A percentile compares a stretch with the other conserved stretches of the same genome.
phyloP scores from a whole-genome alignment of 192 early-diverging fungal genomes.

The Globomyces pollinis-pini region DNA sequence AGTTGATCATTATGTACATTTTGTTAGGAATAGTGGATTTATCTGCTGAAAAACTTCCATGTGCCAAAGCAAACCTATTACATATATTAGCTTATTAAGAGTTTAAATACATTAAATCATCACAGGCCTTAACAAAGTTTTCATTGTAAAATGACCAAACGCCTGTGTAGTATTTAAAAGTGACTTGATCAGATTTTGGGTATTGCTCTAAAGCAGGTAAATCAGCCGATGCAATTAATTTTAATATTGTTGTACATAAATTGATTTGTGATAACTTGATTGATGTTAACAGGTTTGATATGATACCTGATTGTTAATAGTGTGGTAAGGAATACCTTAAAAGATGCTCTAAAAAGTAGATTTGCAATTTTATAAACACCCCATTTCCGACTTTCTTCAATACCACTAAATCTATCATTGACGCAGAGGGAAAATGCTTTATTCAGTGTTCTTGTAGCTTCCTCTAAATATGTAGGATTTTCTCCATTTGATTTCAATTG shows the following conservation, averaged over 20 bases:
- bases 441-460: constrained; percentile 76
- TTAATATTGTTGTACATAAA: constrained; percentile 74
- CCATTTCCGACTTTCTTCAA: constrained; percentile 64
- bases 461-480: constrained; percentile 49
- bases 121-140: constrained; percentile 55
- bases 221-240: constrained; percentile 63
- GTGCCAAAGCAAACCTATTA: neutral
- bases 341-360: constrained; percentile 80
- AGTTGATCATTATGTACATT: constrained; percentile 28
- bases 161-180: constrained; percentile 81
- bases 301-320: constrained; percentile 22
- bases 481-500: neutral
- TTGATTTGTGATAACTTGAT: constrained; percentile 68
- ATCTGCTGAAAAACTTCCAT: neutral
- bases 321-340: constrained; percentile 60
- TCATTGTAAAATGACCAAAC: constrained; percentile 80
- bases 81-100: neutral
- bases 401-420: constrained; percentile 61
- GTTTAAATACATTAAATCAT: constrained; percentile 8
- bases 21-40: neutral
- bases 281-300: too few species aligned
- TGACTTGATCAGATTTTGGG: constrained; percentile 79
- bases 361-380: constrained; percentile 86
- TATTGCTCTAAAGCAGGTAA: constrained; percentile 66
- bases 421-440: constrained; percentile 83